Evolutionary conservation across 176 grass and related monocot species (phyloP), one percentile per base, ranked within the genome.

Genomic region (Thinopyrum elongatum): DNA sequence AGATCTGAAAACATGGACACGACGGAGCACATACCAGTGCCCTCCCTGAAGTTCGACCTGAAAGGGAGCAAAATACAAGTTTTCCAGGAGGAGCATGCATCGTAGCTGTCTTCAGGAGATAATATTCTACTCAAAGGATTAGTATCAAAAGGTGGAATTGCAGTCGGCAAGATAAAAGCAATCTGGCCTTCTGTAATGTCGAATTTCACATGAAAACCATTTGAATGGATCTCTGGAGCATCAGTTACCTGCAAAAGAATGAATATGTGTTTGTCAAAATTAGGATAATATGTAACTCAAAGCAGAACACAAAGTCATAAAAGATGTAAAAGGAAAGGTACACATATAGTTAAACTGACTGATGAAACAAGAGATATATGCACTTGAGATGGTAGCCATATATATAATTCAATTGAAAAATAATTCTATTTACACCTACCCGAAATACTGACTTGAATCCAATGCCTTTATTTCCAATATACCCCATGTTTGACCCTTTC

Each of bases 401-500:
- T 58, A 3, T 58, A 22, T 57, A 9, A 22, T 22, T 22, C 5
- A 78, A 35, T 3, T 60, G 53, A 33, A 55, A 77, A 78, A n/a
- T 53, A 60, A 36, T 23, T 78, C 8, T 14, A 21, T 67, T 47
- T 36, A 64, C 13, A 30, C 80, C 57, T 88, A 94, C 93, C 93
- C 90, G 84, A 74, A 94, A 94, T 75, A 94, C 93, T 63, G 93
- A 94, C 74, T 92, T 92, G 61, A 94, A 94, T 74, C 93, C 87
- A 86, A 94, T 92, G 72, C 90, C 93, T 78, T 92, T 95, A 29
- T 92, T 88, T n/a, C 93, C 93, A 82, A 95, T 95, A 86, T 95
- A 95, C 69, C 93, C 90, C 58, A 35, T 82, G 82, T 65, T 83
- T 76, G 82, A 88, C 77, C 93, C 90, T 87, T 95, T 95, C 81